Conservation (phyloP, 306 rosid genomes). For the Lagenaria siceraria region DNA sequence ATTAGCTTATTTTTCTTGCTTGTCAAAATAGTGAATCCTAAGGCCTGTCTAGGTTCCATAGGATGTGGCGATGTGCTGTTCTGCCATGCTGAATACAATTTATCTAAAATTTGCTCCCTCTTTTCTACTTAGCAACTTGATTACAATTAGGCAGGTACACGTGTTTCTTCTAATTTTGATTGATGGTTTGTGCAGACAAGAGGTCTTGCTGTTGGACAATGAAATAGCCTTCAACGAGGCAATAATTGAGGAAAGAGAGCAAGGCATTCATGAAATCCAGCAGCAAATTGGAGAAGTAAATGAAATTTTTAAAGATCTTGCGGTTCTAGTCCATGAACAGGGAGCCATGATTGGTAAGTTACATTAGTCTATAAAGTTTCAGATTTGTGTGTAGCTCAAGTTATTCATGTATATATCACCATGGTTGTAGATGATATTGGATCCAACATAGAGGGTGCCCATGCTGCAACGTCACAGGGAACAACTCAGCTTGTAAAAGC, state of each 20-base stretch:
- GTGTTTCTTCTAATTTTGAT: not conserved
- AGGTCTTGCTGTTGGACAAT: conserved; percentile 69
- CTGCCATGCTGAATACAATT: not conserved
- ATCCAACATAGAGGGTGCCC: conserved; percentile 67
- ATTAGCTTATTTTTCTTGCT: not conserved
- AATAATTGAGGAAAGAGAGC: conserved; percentile 92
- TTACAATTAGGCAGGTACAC: not conserved
- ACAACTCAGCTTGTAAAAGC: conserved; percentile 73
- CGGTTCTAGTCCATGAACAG: conserved; percentile 88
- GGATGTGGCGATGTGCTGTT: not conserved
- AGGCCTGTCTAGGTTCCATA: not conserved
- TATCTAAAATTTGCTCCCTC: not conserved
- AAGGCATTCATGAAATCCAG: conserved; percentile 94
- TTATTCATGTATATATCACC: conserved; percentile 12
- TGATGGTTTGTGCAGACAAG: conserved; percentile 51
- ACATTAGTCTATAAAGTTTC: not conserved
- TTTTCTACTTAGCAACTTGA: not conserved
- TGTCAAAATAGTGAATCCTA: not conserved
- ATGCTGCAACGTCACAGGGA: conserved; percentile 65
- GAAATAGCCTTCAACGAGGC: conserved; percentile 94
- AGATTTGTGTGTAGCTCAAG: conserved; percentile 8
- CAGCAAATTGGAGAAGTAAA: conserved; percentile 92
- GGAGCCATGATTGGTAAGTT: conserved; percentile 75
- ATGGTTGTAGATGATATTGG: conserved; percentile 65
- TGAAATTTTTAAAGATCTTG: conserved; percentile 93